phyloP scores from a whole-genome alignment of 1,284 basidiomycete genomes.

The Erythrobasidium hasegawianum region DNA sequence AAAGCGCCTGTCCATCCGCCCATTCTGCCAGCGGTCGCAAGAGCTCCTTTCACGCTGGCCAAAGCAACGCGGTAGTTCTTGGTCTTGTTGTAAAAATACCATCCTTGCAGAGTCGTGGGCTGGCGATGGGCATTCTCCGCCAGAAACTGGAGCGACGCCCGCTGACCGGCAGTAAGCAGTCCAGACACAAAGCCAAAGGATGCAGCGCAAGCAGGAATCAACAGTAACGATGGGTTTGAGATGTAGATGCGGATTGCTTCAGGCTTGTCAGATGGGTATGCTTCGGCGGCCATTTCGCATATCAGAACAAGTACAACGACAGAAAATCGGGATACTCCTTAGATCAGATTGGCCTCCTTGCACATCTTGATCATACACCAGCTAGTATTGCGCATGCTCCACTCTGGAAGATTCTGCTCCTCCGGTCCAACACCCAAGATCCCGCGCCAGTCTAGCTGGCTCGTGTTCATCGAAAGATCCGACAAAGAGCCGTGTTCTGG shows the following conservation, averaged over 20 bases:
- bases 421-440: slow-evolving; percentile 8
- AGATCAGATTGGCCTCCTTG: slow-evolving; percentile 26
- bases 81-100: slow-evolving; percentile 89
- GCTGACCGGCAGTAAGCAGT: slow-evolving; percentile 48
- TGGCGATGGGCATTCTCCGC: slow-evolving; percentile 66
- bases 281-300: background rate
- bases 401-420: slow-evolving; percentile 16
- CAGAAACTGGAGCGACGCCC: slow-evolving; percentile 55
- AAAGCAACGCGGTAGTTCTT: slow-evolving; percentile 79
- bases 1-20: slow-evolving; percentile 49
- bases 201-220: slow-evolving; percentile 39
- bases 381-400: slow-evolving; percentile 15
- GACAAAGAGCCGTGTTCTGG: slow-evolving; percentile 1
- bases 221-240: slow-evolving; percentile 37
- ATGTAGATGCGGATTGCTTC: slow-evolving; percentile 15
- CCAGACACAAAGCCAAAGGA: slow-evolving; percentile 44
- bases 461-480: slow-evolving; percentile 23
- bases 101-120: slow-evolving; percentile 73
- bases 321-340: too few species aligned
- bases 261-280: slow-evolving; percentile 1
- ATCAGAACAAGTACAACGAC: background rate
- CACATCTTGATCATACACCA: slow-evolving; percentile 26
- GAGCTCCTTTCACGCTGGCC: slow-evolving; percentile 65
- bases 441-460: slow-evolving; percentile 26
- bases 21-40: slow-evolving; percentile 58